Base-by-base conservation (phyloP, 352 stramenopile genomes). In the Porosira glacialis region DNA sequence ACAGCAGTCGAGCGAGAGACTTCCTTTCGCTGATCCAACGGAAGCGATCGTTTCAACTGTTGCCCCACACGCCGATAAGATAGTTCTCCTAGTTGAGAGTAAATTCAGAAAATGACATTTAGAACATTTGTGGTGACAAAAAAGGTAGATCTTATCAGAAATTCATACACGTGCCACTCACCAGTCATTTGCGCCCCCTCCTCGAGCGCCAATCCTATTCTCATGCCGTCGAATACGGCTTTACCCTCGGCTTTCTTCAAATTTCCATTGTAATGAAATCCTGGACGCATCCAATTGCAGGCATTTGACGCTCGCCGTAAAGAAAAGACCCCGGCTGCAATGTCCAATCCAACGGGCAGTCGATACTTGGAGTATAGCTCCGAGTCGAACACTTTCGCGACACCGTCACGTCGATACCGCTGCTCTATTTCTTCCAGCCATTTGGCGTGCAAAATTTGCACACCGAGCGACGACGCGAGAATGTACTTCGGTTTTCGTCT, bases 401-500 rank as follows among this genome's bases (percentile, higher is more conserved):
- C 72, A 17, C 57, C 59, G 39, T 31, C 19, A 31, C 74, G 39
- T 36, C 51, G n/a, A 31, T 58, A 57, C 38, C 74, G 67, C 38
- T 74, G 11, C 50, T 75, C 65, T 17, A 81, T 45, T 26, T 73
- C 44, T 38, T 38, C 28, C 36, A 81, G 26, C 72, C 72, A 81
- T 45, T 81, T 19, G 52, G 53, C 53, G 33, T 81, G 65, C 31
- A 81, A 28, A 53, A 81, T 74, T 10, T 65, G 72, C 15, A 45
- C 51, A 30, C 72, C 72, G 28, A 81, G 43, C 36, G 60, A 60
- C 11, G 51, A 62, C 13, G 72, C 72, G 22, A 58, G 50, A 39
- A 81, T 70, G 33, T 81, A 81, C 39, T 81, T 81, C 13, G 49
- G 24, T 24, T 75, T 75, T n/a, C 65, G 62, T 66, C 65, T 76